phyloP scores from a whole-genome alignment of 1,284 basidiomycete species.

The Porodaedalea pini region DNA sequence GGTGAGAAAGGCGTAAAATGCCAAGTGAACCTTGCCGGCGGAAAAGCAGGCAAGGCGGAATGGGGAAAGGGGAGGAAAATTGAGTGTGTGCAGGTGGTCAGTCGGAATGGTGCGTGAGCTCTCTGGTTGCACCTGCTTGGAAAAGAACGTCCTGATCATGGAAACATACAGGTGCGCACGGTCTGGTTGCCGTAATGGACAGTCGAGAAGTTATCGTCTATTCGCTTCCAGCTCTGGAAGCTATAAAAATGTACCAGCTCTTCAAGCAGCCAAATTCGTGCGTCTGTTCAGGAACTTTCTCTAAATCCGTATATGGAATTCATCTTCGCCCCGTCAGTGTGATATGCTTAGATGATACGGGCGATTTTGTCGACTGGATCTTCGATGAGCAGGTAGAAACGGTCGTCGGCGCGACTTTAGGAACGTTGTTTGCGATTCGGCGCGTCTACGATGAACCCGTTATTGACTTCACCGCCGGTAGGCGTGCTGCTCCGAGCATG shows the following conservation, averaged over 20 bases:
- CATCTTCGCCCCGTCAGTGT: conserved; percentile 32
- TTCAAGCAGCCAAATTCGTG: conserved; percentile 42
- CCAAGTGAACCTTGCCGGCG: conserved; percentile 55
- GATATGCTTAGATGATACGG: conserved; percentile 49
- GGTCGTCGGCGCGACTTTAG: conserved; percentile 43
- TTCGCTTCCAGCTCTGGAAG: conserved; percentile 65
- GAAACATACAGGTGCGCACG: conserved; percentile 46
- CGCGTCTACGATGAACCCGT: conserved; percentile 47
- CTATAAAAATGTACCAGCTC: conserved; percentile 47
- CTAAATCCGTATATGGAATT: not conserved
- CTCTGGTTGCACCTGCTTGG: not conserved
- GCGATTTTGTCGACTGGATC: conserved; percentile 53
- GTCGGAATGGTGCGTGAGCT: conserved; percentile 44
- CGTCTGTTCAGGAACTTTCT: conserved; percentile 22
- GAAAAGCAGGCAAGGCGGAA: conserved; percentile 53
- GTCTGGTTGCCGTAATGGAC: conserved; percentile 63
- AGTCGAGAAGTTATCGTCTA: conserved; percentile 55
- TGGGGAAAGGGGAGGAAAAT: conserved; percentile 56
- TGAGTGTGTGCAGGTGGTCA: conserved; percentile 47
- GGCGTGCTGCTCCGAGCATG: conserved; percentile 44
- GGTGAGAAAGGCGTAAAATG: conserved; percentile 56
- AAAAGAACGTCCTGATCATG: not conserved
- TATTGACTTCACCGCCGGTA: conserved; percentile 46
- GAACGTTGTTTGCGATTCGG: conserved; percentile 55
- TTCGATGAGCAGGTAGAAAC: conserved; percentile 32